Conservation (phyloP, 345 rosid species). For the Gossypium bickii region DNA sequence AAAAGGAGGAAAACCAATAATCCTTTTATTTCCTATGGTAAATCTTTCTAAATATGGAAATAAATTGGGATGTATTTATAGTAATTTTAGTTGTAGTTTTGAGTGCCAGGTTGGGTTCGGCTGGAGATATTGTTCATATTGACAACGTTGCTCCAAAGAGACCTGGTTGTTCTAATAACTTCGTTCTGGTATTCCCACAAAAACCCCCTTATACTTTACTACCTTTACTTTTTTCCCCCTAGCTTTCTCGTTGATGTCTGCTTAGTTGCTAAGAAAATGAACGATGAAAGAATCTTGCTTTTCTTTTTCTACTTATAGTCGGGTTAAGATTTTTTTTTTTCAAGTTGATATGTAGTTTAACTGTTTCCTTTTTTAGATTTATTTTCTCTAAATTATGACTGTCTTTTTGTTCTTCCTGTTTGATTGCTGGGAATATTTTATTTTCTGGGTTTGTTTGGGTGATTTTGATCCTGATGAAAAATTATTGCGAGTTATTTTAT, state of each 20-base stretch:
- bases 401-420: constrained; percentile 9
- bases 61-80: constrained; percentile 10
- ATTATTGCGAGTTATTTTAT: not conserved
- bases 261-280: not conserved
- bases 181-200: constrained; percentile 59
- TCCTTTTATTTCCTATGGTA: not conserved
- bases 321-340: not conserved
- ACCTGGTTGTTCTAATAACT: constrained; percentile 87
- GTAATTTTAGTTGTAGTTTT: constrained; percentile 27
- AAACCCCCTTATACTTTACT: not conserved
- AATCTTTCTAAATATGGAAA: constrained; percentile 13
- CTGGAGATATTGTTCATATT: constrained; percentile 89
- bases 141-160: constrained; percentile 70
- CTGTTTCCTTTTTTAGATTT: not conserved
- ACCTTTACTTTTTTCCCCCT: not conserved
- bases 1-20: not conserved
- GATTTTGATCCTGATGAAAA: not conserved
- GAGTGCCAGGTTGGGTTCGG: constrained; percentile 35
- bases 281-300: not conserved
- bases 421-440: constrained; percentile 9
- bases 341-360: not conserved
- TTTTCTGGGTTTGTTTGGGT: not conserved
- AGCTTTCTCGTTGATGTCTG: not conserved
- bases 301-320: not conserved
- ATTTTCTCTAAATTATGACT: not conserved